Evolutionary conservation across 78 protist genomes (phyloP).

Genomic region (Tieghemostelium lacteum): DNA sequence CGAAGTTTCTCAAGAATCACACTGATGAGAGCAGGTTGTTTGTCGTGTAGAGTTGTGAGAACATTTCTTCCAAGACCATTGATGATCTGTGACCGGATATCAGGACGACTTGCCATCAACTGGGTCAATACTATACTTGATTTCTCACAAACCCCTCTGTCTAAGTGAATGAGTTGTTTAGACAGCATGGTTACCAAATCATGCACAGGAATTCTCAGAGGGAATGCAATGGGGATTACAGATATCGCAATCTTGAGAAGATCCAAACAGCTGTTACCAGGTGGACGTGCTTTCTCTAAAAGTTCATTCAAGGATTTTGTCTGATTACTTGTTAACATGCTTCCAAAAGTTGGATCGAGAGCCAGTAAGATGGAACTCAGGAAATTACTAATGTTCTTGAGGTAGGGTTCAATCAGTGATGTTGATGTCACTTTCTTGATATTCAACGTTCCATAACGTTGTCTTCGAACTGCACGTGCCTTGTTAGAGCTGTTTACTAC

Average conservation of each 20-base stretch:
- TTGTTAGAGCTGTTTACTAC: conserved; percentile 1
- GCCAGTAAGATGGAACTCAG: conserved; percentile 31
- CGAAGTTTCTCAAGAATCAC: conserved; percentile 26
- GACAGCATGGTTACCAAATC: conserved; percentile 60
- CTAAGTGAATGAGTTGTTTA: conserved; percentile 71
- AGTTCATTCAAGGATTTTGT: conserved; percentile 53
- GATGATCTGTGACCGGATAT: conserved; percentile 49
- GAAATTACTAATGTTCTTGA: conserved; percentile 56
- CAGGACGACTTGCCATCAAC: conserved; percentile 68
- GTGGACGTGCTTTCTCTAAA: conserved; percentile 75
- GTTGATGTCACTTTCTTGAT: conserved; percentile 37
- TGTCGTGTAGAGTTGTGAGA: conserved; percentile 25
- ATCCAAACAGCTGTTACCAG: conserved; percentile 68
- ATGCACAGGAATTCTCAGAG: not conserved
- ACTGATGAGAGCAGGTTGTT: conserved; percentile 5
- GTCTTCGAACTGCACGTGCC: conserved; percentile 60
- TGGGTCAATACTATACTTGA: conserved; percentile 56
- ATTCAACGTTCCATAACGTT: conserved; percentile 59
- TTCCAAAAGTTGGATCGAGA: conserved; percentile 42
- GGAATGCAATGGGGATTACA: conserved; percentile 67
- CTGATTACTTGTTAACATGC: conserved; percentile 36
- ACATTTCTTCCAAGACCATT: conserved; percentile 63
- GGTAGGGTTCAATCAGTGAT: conserved; percentile 58
- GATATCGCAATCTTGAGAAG: conserved; percentile 57
- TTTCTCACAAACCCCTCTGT: conserved; percentile 69